A percentile compares a stretch with the other conserved stretches of the same genome.
These are phyloP conservation scores for Teratosphaeriaceae sp. DNA, from an alignment of 2,329 filamentous ascomycete species.

Conservation along the genomic window DNA sequence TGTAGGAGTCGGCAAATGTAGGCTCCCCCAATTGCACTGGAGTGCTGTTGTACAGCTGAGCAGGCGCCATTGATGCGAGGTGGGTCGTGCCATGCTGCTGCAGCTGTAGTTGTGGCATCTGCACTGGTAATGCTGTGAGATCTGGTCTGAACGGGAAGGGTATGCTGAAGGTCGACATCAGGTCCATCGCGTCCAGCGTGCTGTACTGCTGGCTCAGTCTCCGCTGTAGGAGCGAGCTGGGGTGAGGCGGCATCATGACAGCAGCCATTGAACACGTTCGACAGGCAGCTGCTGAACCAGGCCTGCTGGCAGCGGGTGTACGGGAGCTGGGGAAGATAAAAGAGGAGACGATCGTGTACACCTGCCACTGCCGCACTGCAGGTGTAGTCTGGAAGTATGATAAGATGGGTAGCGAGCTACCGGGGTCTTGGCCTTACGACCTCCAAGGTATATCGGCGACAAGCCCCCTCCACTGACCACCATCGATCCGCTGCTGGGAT, in stretches of 20 bases:
- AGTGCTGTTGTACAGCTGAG: conserved; percentile 15
- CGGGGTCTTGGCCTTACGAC: too few relatives aligned
- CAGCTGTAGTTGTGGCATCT: conserved; percentile 8
- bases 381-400: background rate
- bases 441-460: conserved; percentile 4
- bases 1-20: conserved; percentile 2
- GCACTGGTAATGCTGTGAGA: conserved; percentile 12
- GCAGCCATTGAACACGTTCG: conserved; percentile 15
- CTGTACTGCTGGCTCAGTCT: conserved; percentile 22
- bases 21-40: conserved; percentile 7
- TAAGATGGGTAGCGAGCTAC: too few relatives aligned
- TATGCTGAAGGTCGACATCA: conserved; percentile 25
- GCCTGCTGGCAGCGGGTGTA: too few relatives aligned
- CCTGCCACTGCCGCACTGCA: background rate
- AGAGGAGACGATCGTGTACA: background rate
- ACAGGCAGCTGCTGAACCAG: background rate
- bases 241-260: conserved; percentile 11
- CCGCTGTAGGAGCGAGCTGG: conserved; percentile 20
- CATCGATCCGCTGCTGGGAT: conserved; percentile 14
- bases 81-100: background rate
- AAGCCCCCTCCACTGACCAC: conserved; percentile 9
- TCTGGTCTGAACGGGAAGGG: conserved; percentile 24
- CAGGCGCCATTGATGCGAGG: conserved; percentile 13
- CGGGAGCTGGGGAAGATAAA: too few relatives aligned
- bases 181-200: conserved; percentile 18